Evolutionary conservation across 2,329 filamentous ascomycete species (phyloP), one percentile per base, ranked within the genome.

Genomic region (Scytalidium sp.): DNA sequence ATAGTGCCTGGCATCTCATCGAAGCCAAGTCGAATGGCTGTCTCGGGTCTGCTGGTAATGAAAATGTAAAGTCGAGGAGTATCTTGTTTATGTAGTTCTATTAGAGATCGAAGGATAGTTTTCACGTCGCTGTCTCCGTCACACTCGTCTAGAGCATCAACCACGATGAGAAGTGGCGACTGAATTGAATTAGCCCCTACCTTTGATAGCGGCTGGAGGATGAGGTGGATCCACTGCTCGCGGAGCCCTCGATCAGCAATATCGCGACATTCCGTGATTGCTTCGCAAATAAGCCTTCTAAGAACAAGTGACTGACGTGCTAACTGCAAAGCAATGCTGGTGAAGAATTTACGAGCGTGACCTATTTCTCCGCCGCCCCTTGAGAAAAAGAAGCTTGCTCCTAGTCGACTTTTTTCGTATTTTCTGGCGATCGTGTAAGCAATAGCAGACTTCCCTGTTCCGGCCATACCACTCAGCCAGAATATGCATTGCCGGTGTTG

Each of bases 11-110:
- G 19, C 22, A 70, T 56, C 1, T 56, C 8, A 0, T 47, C 47
- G 27, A 77, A 75, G 0, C 68, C 66, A 13, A 69, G 56, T 0
- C 68, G 65, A 19, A 74, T 63, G 0, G 65, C 63, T 1, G 71
- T 47, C 20, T 75, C 68, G 0, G 72, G 73, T 10, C 73, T 61
- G 40, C 71, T 75, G 0, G 73, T 76, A 0, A 76, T 17, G 22
- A 76, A 71, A 2, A 71, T 47, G 42, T 60, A 63, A 8, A 72
- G 42, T 21, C 42, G 46, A 13, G n/a, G n/a, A n/a, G n/a, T n/a
- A n/a, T n/a, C n/a, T n/a, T n/a, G n/a, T n/a, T n/a, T n/a, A n/a
- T n/a, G n/a, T n/a, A n/a, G n/a, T n/a, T n/a, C n/a, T n/a, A n/a
- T n/a, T n/a, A n/a, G n/a, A n/a, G n/a, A n/a, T n/a, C n/a, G n/a